Evolutionary conservation across 208 protist genomes (phyloP), one percentile per base, ranked within the genome.

Genomic region (Leptomonas pyrrhocoris): DNA sequence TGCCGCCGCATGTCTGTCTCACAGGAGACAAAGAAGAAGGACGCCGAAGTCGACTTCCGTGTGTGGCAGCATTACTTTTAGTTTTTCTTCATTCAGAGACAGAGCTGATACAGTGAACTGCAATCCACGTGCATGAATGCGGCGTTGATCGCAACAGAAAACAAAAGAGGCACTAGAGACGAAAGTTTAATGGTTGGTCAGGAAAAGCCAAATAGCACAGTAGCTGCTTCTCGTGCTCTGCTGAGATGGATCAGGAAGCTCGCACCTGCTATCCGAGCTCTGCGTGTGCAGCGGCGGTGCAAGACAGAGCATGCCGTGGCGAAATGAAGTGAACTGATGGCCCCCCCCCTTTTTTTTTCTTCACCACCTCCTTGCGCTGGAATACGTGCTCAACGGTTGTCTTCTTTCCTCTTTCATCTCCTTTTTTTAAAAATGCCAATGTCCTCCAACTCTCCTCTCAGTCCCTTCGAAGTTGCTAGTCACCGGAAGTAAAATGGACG

Each of bases 401-500:
- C 9, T 53, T 18, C 15, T 43, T 27, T 48, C 21, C n/a, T 38
- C 15, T 72, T 0, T 53, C 48, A 6, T 28, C 48, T 21, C n/a
- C 15, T 43, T 50, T 19, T 21, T 19, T 21, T 50, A 8, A 50
- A 5, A 50, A 50, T 50, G 5, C 11, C 8, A 21, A 50, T 31
- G 25, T 38, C 23, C 12, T 16, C 23, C 25, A n/a, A 7, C 19
- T 57, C 45, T 18, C 25, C 19, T 31, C 34, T 9, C 34, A 38
- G 34, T 9, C 34, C 34, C 34, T 38, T 38, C 34, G 34, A 12
- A 38, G n/a, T 38, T n/a, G 43, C 43, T 18, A n/a, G 43, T 48
- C 38, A 19, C 16, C 3, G 16, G 7, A 48, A n/a, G 42, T 6
- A 58, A 25, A 30, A 79, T 97, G 93, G 93, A 97, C 62, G 90